Conservation (phyloP, 441 rosid species). For the Adansonia grandidieri region DNA sequence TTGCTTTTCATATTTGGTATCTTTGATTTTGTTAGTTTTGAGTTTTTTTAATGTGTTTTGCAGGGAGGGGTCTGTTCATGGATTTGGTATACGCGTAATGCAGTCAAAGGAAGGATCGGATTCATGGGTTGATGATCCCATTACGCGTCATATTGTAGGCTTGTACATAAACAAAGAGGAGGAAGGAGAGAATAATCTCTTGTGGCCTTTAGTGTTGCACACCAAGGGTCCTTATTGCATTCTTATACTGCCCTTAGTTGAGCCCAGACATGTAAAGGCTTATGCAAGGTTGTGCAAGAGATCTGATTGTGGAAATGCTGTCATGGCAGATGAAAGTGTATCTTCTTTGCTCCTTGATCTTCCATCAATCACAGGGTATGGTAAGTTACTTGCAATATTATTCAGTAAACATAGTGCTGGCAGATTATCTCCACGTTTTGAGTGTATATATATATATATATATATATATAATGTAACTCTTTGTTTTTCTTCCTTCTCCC, state of each 20-base stretch:
- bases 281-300: constrained; percentile 57
- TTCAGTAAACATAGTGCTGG: neutral
- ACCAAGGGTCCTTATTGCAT: constrained; percentile 60
- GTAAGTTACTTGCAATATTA: constrained; percentile 43
- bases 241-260: constrained; percentile 77
- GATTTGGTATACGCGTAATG: constrained; percentile 70
- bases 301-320: constrained; percentile 83
- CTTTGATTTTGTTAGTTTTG: neutral
- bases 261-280: constrained; percentile 64
- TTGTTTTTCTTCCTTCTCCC: neutral
- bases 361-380: constrained; percentile 95
- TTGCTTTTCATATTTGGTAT: neutral
- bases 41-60: constrained; percentile 23
- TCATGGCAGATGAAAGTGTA: constrained; percentile 63
- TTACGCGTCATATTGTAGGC: constrained; percentile 79
- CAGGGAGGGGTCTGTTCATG: constrained; percentile 86
- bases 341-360: constrained; percentile 87
- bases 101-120: constrained; percentile 80
- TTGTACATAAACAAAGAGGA: constrained; percentile 50
- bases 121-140: constrained; percentile 98
- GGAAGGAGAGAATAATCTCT: constrained; percentile 49
- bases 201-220: constrained; percentile 88
- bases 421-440: neutral
- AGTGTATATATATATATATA: neutral
- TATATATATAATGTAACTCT: neutral